phyloP scores from a whole-genome alignment of 2,329 filamentous ascomycete species.

The Fusarium sp. region DNA sequence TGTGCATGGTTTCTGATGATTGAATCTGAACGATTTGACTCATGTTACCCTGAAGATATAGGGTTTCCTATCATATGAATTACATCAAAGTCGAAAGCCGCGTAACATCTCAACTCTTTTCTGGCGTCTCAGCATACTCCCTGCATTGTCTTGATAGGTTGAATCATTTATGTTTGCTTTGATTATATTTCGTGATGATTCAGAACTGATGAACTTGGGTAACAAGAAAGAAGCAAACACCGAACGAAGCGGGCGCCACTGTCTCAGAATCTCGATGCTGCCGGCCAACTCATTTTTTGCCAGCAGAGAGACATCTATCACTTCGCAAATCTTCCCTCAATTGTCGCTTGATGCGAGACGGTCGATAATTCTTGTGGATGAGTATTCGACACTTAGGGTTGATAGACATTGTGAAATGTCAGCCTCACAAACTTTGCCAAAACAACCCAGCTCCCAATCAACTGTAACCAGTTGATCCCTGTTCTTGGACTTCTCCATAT shows the following conservation, averaged over 20 bases:
- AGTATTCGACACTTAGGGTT: neutral
- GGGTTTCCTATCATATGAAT: too few relatives aligned
- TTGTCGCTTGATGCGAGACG: constrained; percentile 3
- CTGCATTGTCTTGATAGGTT: neutral
- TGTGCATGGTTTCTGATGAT: too few relatives aligned
- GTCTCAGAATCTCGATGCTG: constrained; percentile 23
- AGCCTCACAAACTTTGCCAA: neutral
- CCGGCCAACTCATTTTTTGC: constrained; percentile 12
- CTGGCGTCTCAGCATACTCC: neutral
- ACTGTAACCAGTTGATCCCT: neutral
- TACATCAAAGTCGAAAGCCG: neutral
- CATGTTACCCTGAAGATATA: too few relatives aligned
- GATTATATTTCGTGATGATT: neutral
- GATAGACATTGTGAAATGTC: too few relatives aligned
- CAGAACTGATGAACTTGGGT: neutral
- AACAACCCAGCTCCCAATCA: neutral
- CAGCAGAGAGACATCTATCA: constrained; percentile 4
- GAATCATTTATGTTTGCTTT: neutral
- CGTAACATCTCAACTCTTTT: neutral
- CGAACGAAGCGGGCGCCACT: constrained; percentile 16
- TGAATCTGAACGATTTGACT: too few relatives aligned
- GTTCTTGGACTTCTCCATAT: neutral
- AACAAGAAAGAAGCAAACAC: constrained; percentile 27
- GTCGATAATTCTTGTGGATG: neutral
- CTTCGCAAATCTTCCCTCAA: constrained; percentile 3